Evolutionary conservation across 1,139 yeast genomes (phyloP).

Genomic region (Williopsis jadinii): DNA sequence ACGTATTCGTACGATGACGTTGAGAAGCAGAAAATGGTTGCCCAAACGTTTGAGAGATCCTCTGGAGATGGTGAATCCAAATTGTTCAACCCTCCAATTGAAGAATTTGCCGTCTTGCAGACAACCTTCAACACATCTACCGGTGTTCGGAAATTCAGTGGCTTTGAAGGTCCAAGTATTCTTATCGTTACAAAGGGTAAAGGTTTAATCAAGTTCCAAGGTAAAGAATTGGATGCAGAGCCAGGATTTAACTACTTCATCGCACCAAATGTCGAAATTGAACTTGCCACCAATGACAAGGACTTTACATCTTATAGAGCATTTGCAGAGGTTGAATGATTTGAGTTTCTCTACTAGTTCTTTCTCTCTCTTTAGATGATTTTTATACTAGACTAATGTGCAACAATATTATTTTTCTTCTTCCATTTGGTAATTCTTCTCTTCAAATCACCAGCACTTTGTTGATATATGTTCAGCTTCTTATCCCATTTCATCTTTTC

Average conservation of each 20-base stretch:
- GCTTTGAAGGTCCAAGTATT: conserved; percentile 82
- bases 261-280: conserved; percentile 67
- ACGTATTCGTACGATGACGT: conserved; percentile 88
- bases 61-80: conserved; percentile 60
- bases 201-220: conserved; percentile 50
- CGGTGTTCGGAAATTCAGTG: conserved; percentile 43
- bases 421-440: conserved; percentile 65
- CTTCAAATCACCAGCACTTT: conserved; percentile 76
- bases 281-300: conserved; percentile 44
- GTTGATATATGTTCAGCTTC: conserved; percentile 77
- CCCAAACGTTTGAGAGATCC: conserved; percentile 54
- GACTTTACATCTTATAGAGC: conserved; percentile 81
- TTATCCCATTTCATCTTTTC: conserved; percentile 89
- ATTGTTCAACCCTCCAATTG: conserved; percentile 92
- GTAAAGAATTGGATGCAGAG: conserved; percentile 37
- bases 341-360: neutral
- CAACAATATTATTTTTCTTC: conserved; percentile 31
- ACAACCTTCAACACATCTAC: conserved; percentile 45
- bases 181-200: conserved; percentile 75
- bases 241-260: conserved; percentile 80
- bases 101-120: conserved; percentile 88
- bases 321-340: conserved; percentile 55
- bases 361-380: neutral
- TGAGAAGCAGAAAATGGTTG: conserved; percentile 85
- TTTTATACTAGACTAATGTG: neutral